Evolutionary conservation across 768 basidiomycete genomes (phyloP), one percentile per base, ranked within the genome.

Genomic region (Podaxis sp.): DNA sequence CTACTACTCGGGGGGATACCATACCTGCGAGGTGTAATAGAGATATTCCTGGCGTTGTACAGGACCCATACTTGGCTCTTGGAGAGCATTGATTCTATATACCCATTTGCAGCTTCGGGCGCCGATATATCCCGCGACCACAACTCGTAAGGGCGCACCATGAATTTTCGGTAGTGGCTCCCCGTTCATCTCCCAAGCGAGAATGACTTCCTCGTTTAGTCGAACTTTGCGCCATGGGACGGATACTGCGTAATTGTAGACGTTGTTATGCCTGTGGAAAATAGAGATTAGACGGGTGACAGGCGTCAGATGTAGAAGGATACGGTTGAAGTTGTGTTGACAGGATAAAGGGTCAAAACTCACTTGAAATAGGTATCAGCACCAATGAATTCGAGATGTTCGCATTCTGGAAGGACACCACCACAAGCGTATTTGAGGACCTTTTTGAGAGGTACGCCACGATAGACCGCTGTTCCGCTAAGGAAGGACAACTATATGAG

Each of bases 351-450:
- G 48, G 53, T 13, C 33, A 30, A 5, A 37, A 41, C 74, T 41
- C 41, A 80, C 83, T 82, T 82, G 75, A 84, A 83, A 68, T 84
- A 84, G 0, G 83, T 84, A 64, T 85, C 84, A 5, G 82, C 83
- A 24, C 84, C 83, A 63, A 84, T 78, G 69, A 84, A 82, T 68
- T 85, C 84, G 65, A 84, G 73, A 67, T 84, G 83, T 66, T 79
- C 65, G 56, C 78, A 80, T 41, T 82, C 79, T 12, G 80, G 78
- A 20, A 73, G 68, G 44, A 84, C 71, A 17, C 83, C 84, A 2
- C 82, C 82, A 64, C 82, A 84, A 0, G 83, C 83, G 37, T 74
- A 67, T 68, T 84, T 84, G 50, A 84, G 75, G 2, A 84, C 78
- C 61, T 82, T 83, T 74, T 84, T 84, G 26, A 84, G 72, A 4